Base-by-base conservation (phyloP, 768 basidiomycete species). In the Tylopilus vinaceipallidus region DNA sequence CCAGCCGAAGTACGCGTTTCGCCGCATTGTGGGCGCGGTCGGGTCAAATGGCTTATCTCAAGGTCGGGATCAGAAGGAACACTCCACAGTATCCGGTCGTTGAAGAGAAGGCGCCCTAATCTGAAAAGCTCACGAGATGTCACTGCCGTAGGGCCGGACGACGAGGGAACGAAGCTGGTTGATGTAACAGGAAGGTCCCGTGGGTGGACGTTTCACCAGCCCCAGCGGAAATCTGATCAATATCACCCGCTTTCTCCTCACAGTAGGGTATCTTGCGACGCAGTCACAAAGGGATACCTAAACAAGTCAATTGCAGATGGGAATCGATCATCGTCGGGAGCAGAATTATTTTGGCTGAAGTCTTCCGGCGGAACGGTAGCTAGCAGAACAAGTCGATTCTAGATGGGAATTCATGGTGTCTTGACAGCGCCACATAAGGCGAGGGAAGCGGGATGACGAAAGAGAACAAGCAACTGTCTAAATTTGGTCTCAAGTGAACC, bases 391-490 rank as follows among this genome's bases (percentile, higher is more conserved):
- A n/a, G n/a, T n/a, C n/a, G n/a, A n/a, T n/a, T n/a, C n/a, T n/a
- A n/a, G n/a, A n/a, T n/a, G 47, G 37, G 52, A 60, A 20, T 30
- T 8, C 4, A 41, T 23, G 29, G 3, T 16, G 23, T 16, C 34
- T 17, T 47, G 42, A 26, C 35, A 22, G 22, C 30, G 24, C 27
- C 14, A 13, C 33, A 11, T 47, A 11, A 40, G 13, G 17, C 23
- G 5, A 19, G 22, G 32, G 27, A 36, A 27, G 43, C 45, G 45
- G 50, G 14, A 44, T 24, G 47, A 26, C 10, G 26, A 45, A 34
- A 33, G 24, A 32, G 47, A 54, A 68, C 66, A 69, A 69, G 51
- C 44, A 40, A 61, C 44, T 32, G 9, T 45, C 68, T 61, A 44
- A 56, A 67, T 68, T 29, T 16, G 65, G 64, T 20, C 23, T 67